Conservation (phyloP, 306 rosid genomes). For the Citrullus mucosospermus region DNA sequence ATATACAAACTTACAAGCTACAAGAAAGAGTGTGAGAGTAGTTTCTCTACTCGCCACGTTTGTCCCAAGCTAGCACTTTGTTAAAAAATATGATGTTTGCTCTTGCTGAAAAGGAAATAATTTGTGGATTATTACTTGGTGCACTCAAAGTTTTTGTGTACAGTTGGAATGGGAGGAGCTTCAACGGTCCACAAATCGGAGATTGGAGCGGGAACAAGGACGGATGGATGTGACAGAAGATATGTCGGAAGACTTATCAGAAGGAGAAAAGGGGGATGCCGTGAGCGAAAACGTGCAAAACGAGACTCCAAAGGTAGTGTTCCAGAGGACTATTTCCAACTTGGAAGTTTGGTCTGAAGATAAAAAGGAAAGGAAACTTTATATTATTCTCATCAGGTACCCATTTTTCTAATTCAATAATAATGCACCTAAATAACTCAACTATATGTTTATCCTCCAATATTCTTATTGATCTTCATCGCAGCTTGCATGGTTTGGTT, state of each 20-base stretch:
- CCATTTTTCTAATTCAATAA: not conserved
- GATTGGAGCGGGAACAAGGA: conserved; percentile 82
- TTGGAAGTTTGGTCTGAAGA: conserved; percentile 85
- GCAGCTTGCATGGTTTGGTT: conserved; percentile 70
- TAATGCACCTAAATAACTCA: not conserved
- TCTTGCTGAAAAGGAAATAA: not conserved
- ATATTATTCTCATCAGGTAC: conserved; percentile 68
- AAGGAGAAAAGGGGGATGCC: conserved; percentile 71
- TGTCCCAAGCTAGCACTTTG: not conserved
- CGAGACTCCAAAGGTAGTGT: conserved; percentile 35
- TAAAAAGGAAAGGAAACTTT: conserved; percentile 70
- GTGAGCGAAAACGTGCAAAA: conserved; percentile 27
- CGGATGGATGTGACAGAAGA: conserved; percentile 71
- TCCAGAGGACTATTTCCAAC: conserved; percentile 45
- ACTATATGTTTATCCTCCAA: not conserved
- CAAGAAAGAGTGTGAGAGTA: not conserved
- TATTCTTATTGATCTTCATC: conserved; percentile 4
- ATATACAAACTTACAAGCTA: not conserved
- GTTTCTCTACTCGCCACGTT: not conserved
- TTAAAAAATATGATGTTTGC: not conserved
- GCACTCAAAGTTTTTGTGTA: conserved; percentile 10
- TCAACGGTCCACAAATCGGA: conserved; percentile 44
- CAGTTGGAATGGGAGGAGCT: conserved; percentile 74
- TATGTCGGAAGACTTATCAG: conserved; percentile 80
- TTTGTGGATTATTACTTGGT: conserved; percentile 8